These are phyloP conservation scores for Climacium dendroides DNA, from an alignment of 225 moss, liverwort and hornwort species.

Conservation along the genomic window DNA sequence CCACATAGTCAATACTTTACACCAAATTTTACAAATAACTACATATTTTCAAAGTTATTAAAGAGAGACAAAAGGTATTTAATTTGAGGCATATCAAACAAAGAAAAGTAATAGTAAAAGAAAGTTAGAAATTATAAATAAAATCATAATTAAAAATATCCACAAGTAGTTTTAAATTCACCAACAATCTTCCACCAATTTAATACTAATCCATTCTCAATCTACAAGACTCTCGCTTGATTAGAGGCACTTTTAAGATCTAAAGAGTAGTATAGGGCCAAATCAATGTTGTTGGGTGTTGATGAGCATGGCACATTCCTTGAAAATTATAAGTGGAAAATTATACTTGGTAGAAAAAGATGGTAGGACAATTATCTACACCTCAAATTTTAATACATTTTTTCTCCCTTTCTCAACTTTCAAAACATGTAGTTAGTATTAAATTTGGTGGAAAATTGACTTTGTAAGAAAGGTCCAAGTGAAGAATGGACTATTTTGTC, in stretches of 20 bases:
- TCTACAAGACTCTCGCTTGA: not conserved
- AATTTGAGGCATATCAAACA: not conserved
- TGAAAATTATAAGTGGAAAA: not conserved
- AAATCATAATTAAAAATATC: fast-evolving
- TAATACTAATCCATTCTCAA: not conserved
- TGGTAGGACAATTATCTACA: not conserved
- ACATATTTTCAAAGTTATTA: too few species aligned
- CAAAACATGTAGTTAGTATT: not conserved
- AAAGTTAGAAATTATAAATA: not conserved
- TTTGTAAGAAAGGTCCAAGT: not conserved
- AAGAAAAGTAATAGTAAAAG: not conserved
- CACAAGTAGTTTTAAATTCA: not conserved
- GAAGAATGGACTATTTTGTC: not conserved
- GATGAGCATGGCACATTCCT: not conserved
- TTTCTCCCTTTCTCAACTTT: not conserved
- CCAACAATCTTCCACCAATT: not conserved
- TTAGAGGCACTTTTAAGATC: not conserved
- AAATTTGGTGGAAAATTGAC: not conserved
- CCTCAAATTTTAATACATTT: not conserved
- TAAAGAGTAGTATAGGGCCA: not conserved
- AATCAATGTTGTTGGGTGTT: not conserved
- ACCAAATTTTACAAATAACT: not conserved
- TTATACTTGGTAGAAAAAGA: too few species aligned
- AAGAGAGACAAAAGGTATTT: not conserved
- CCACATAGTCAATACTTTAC: not conserved